Evolutionary conservation across 140 eudicot species (phyloP).

Genomic region (Flaveria floridana): DNA sequence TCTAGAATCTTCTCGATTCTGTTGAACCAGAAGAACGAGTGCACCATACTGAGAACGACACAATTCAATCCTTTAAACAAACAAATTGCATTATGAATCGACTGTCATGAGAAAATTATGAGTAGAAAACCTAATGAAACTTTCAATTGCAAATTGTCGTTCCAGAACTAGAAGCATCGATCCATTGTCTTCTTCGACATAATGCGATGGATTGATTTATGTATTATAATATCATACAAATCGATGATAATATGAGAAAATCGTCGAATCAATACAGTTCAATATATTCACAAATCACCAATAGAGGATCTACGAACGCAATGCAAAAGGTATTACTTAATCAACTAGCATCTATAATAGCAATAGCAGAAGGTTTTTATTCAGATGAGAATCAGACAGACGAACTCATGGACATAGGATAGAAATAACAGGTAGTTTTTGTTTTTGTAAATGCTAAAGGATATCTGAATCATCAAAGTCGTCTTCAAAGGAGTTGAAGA

Average conservation of each 20-base stretch:
- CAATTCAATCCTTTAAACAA: background rate
- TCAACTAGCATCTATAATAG: background rate
- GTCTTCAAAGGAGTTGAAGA: constrained; percentile 19
- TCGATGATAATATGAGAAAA: background rate
- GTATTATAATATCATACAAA: background rate
- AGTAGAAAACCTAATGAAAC: background rate
- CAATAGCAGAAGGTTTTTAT: background rate
- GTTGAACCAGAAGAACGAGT: background rate
- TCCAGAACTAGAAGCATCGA: background rate
- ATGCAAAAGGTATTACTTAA: background rate
- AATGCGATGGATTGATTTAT: too few relatives aligned
- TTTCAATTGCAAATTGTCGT: background rate
- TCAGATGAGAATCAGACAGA: background rate
- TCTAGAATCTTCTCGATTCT: background rate
- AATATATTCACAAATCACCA: background rate
- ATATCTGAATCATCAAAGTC: constrained; percentile 18
- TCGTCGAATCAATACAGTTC: background rate
- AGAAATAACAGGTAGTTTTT: background rate
- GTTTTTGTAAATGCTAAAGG: background rate
- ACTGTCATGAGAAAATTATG: background rate
- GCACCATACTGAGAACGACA: background rate
- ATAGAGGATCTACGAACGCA: background rate
- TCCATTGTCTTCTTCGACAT: too few relatives aligned
- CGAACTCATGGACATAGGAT: background rate
- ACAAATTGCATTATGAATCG: background rate